A percentile compares a stretch with the other conserved stretches of the same genome.
Conservation (phyloP, 805 yeast genomes). For the Metschnikowia santaceciliae region DNA sequence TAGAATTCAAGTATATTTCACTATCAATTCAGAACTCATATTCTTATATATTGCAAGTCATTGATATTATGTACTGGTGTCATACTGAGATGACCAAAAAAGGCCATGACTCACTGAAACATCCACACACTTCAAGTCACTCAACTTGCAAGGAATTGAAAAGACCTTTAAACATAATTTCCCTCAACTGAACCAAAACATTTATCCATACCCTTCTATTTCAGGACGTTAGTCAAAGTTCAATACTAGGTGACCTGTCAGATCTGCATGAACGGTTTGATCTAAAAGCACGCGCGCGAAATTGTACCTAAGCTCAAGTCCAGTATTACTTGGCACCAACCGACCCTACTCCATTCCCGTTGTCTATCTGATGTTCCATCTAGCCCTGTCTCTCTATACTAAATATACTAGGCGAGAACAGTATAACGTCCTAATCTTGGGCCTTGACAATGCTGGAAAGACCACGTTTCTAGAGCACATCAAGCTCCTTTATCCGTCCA, state of each 20-base stretch:
- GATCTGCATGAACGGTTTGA: background rate
- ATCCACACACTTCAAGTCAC: too few species aligned
- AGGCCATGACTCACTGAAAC: too few species aligned
- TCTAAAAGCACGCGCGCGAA: constrained; percentile 1
- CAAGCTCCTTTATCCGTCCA: constrained; percentile 33
- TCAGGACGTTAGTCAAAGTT: background rate
- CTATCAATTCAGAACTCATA: too few species aligned
- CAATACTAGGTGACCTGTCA: background rate
- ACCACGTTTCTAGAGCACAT: constrained; percentile 49
- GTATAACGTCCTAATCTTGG: constrained; percentile 61
- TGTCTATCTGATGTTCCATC: constrained; percentile 34
- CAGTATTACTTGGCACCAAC: background rate
- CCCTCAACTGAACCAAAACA: too few species aligned
- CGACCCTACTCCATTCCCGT: background rate
- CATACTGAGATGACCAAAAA: too few species aligned
- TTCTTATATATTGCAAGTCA: too few species aligned
- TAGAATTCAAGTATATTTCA: too few species aligned
- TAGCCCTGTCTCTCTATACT: constrained; percentile 42
- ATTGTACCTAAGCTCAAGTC: background rate
- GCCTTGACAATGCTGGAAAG: constrained; percentile 95
- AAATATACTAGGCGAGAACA: constrained; percentile 45
- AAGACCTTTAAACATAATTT: too few species aligned
- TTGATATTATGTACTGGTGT: too few species aligned
- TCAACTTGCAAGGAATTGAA: too few species aligned
- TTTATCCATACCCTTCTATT: background rate